Conservation (phyloP, 1,284 basidiomycete genomes). For the Ustilago cynodontis region DNA sequence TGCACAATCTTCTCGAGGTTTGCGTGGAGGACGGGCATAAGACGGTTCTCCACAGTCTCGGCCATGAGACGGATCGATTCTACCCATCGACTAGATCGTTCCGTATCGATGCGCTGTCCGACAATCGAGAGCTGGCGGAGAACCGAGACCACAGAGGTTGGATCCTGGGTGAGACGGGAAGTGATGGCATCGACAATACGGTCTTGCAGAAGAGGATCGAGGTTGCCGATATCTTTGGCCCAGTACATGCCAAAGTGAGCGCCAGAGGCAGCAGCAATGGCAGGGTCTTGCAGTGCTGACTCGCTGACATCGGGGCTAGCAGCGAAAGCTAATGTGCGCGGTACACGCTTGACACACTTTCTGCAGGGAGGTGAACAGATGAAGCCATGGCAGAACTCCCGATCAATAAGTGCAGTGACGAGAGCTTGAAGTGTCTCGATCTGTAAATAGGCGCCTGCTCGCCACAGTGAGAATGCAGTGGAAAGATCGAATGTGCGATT, state of each 20-base stretch:
- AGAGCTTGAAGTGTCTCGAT: slow-evolving; percentile 72
- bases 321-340: slow-evolving; percentile 58
- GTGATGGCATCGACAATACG: slow-evolving; percentile 49
- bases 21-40: slow-evolving; percentile 44
- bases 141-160: slow-evolving; percentile 31
- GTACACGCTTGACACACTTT: slow-evolving; percentile 61
- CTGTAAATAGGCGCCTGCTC: slow-evolving; percentile 83
- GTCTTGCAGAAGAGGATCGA: slow-evolving; percentile 51
- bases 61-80: slow-evolving; percentile 61
- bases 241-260: slow-evolving; percentile 61
- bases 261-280: slow-evolving; percentile 51
- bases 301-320: slow-evolving; percentile 57
- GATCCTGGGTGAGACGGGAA: slow-evolving; percentile 25
- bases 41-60: slow-evolving; percentile 53
- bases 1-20: slow-evolving; percentile 54
- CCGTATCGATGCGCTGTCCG: slow-evolving; percentile 52
- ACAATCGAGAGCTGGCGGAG: slow-evolving; percentile 58
- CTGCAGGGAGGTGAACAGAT: slow-evolving; percentile 61
- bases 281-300: slow-evolving; percentile 30
- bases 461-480: slow-evolving; percentile 89
- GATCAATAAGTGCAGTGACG: slow-evolving; percentile 52
- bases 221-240: slow-evolving; percentile 61
- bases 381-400: slow-evolving; percentile 65
- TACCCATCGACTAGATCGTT: slow-evolving; percentile 57
- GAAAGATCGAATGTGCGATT: slow-evolving; percentile 91